These are phyloP conservation scores for Graphium sp. DNA, from an alignment of 2,329 filamentous ascomycete genomes.

Conservation along the genomic window DNA sequence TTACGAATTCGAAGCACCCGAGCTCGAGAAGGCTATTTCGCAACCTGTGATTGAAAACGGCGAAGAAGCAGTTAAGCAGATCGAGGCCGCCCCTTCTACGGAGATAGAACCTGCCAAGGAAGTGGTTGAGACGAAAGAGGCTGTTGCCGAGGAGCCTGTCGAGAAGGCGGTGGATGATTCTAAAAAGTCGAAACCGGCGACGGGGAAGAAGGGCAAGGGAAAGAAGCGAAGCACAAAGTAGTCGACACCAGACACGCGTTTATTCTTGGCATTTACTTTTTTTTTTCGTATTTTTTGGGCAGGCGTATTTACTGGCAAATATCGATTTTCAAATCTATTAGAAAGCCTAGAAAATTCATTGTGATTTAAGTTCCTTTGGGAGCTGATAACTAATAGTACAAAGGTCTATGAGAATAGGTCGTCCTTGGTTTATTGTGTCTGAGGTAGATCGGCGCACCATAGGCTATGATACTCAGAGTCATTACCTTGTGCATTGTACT, in stretches of 20 bases:
- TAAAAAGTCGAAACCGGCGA: slow-evolving; percentile 16
- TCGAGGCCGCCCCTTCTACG: slow-evolving; percentile 12
- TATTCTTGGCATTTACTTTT: slow-evolving; percentile 4
- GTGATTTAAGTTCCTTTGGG: slow-evolving; percentile 1
- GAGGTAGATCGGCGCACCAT: no score
- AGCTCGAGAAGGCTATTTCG: slow-evolving; percentile 43
- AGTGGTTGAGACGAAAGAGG: slow-evolving; percentile 10
- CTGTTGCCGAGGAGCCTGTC: slow-evolving; percentile 13
- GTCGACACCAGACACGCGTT: slow-evolving; percentile 3
- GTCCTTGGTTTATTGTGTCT: not conserved
- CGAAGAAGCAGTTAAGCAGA: slow-evolving; percentile 12
- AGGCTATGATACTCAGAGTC: no score
- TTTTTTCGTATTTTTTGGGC: slow-evolving; percentile 6
- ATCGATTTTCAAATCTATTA: slow-evolving; percentile 4
- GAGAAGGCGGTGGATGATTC: slow-evolving; percentile 17
- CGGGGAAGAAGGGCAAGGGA: slow-evolving; percentile 13
- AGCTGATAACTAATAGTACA: no score
- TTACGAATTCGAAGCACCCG: slow-evolving; percentile 66
- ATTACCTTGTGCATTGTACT: no score
- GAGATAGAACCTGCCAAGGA: slow-evolving; percentile 3
- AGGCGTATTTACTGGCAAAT: slow-evolving; percentile 1
- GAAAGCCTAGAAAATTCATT: slow-evolving; percentile 4
- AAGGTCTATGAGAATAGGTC: not conserved
- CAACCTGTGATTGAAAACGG: slow-evolving; percentile 19
- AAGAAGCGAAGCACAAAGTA: no score